Conservation (phyloP, 805 yeast genomes). For the Yarrowia sp. region DNA sequence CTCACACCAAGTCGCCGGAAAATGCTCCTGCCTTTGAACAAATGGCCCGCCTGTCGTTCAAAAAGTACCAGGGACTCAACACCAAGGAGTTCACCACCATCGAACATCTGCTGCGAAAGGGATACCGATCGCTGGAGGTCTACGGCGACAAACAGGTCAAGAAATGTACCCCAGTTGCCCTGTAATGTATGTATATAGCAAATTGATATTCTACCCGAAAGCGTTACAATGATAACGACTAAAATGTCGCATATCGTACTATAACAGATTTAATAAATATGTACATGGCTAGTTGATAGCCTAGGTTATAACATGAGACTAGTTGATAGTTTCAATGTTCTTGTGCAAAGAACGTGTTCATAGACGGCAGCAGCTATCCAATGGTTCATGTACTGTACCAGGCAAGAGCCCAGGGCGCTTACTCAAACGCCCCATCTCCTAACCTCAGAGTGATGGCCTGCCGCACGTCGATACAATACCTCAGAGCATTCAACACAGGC, state of each 20-base stretch:
- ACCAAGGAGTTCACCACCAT: constrained; percentile 81
- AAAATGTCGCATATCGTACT: neutral
- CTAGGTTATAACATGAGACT: constrained; percentile 12
- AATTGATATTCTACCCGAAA: neutral
- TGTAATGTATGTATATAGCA: constrained; percentile 9
- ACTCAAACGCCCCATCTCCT: constrained; percentile 59
- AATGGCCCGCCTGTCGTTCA: constrained; percentile 62
- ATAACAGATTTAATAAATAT: constrained; percentile 9
- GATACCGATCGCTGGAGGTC: constrained; percentile 67
- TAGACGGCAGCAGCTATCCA: neutral
- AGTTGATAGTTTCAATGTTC: constrained; percentile 6
- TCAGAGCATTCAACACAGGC: constrained; percentile 72
- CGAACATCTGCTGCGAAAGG: constrained; percentile 77
- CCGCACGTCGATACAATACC: constrained; percentile 82
- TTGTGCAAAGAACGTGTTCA: neutral
- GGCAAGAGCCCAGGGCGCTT: neutral
- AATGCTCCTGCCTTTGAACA: constrained; percentile 45
- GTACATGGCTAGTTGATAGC: constrained; percentile 18
- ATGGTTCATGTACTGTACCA: neutral
- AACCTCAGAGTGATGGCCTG: constrained; percentile 66
- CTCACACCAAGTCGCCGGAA: constrained; percentile 47
- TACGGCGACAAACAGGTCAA: constrained; percentile 67
- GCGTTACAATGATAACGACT: too few relatives aligned
- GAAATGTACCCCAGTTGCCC: constrained; percentile 38
- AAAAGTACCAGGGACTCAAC: constrained; percentile 51